Conservation (phyloP, 805 yeast species). For the Saturnispora saitoi region DNA sequence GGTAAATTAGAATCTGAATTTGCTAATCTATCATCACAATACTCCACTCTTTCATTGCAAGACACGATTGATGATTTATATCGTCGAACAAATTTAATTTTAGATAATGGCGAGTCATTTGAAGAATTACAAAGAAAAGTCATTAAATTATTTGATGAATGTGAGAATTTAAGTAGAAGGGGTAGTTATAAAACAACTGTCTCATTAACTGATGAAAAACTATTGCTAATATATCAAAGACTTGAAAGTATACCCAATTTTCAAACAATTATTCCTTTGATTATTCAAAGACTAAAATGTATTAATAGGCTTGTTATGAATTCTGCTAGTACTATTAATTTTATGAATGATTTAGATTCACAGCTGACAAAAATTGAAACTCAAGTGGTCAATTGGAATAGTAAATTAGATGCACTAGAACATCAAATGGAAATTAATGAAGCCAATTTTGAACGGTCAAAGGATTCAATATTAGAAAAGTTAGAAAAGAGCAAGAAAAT, state of each 20-base stretch:
- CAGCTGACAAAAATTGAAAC: slow-evolving; percentile 16
- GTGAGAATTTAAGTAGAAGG: slow-evolving; percentile 11
- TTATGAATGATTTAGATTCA: slow-evolving; percentile 12
- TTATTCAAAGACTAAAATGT: slow-evolving; percentile 16
- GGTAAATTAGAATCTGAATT: slow-evolving; percentile 11
- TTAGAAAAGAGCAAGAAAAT: slow-evolving; percentile 4
- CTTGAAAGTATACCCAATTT: slow-evolving; percentile 16
- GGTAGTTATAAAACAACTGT: slow-evolving; percentile 6
- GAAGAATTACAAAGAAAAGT: slow-evolving; percentile 15
- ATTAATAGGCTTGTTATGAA: slow-evolving; percentile 13
- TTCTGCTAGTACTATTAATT: slow-evolving; percentile 8
- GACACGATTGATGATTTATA: slow-evolving; percentile 22
- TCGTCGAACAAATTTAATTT: slow-evolving; percentile 16
- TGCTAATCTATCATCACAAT: not conserved
- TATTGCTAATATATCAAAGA: slow-evolving; percentile 17
- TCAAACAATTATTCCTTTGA: slow-evolving; percentile 13
- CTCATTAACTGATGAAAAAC: slow-evolving; percentile 16
- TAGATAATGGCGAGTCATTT: slow-evolving; percentile 13
- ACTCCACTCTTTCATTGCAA: slow-evolving; percentile 15
- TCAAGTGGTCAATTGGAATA: slow-evolving; percentile 19
- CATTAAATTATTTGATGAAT: slow-evolving; percentile 6
- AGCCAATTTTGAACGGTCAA: slow-evolving; percentile 9
- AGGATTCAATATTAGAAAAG: slow-evolving; percentile 9
- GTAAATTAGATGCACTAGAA: slow-evolving; percentile 18
- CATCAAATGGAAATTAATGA: slow-evolving; percentile 8